Evolutionary conservation across 176 grass and related monocot genomes (phyloP), one percentile per base, ranked within the genome.

Genomic region (Metroxylon sagu): DNA sequence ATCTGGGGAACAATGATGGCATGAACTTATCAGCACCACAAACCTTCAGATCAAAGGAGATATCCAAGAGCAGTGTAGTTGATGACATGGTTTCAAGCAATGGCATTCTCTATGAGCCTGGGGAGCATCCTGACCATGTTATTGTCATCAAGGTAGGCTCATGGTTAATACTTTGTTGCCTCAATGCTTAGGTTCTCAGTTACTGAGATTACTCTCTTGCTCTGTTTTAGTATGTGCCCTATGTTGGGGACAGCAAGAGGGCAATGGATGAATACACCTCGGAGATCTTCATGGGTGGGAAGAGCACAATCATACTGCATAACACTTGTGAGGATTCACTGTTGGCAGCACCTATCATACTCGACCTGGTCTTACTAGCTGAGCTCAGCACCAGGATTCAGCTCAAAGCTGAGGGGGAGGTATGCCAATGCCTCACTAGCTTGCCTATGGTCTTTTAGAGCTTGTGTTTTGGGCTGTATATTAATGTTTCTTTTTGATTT

Each of bases 41-140:
- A 72, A 97, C 92, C 25, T 97, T 97, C 61, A 62, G 87, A 55
- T 97, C 92, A 29, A 97, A 97, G 74, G 92, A 97, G 81, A 97
- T 97, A 62, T 97, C 92, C 39, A 97, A 97, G 69, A 97, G 92
- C 28, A 97, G 88, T 30, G 92, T 97, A 19, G 92, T 97, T 5
- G 92, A 97, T 73, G 92, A 97, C 67, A 97, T 97, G 87, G 92
- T 97, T 26, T 80, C 92, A 7, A 97, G 92, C 73, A 97, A 97
- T 48, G 92, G 74, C 35, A 91, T 97, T 62, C 78, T 97, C 48
- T 97, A 83, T 12, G 87, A 91, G 82, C 83, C 87, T 0, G 92
- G 92, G 59, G 92, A 97, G 51, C 92, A 97, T 53, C 92, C 92
- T 16, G 84, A 97, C 18, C 92, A 97, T 29, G 92, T 97, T 27